These are phyloP conservation scores for Globisporangium barbulae DNA, from an alignment of 352 stramenopile species.

Conservation along the genomic window DNA sequence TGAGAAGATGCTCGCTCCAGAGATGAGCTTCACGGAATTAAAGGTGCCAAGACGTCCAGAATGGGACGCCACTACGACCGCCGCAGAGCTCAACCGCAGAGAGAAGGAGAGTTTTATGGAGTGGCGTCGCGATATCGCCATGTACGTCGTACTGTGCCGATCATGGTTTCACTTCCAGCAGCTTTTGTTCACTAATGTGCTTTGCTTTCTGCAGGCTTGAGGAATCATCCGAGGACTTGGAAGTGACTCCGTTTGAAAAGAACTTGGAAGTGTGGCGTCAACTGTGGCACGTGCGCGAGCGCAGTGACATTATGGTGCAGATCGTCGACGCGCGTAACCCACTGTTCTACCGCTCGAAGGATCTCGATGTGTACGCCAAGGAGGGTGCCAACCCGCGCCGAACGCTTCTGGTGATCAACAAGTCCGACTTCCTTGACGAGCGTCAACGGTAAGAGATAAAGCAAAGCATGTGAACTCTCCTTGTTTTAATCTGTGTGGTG, in stretches of 20 bases:
- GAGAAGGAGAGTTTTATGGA: slow-evolving; percentile 98
- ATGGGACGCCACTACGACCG: slow-evolving; percentile 94
- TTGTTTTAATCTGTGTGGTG: too few species aligned
- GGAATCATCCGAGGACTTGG: slow-evolving; percentile 67
- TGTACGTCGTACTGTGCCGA: slow-evolving; percentile 24
- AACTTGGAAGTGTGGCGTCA: slow-evolving; percentile 99
- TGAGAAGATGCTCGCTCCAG: slow-evolving; percentile 48
- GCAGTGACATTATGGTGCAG: slow-evolving; percentile 97
- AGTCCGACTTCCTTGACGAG: slow-evolving; percentile 97
- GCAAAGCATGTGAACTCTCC: neutral
- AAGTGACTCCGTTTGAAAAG: slow-evolving; percentile 99
- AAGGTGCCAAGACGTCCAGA: slow-evolving; percentile 94
- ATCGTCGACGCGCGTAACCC: slow-evolving; percentile 99
- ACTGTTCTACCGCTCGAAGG: slow-evolving; percentile 96
- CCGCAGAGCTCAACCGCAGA: slow-evolving; percentile 92
- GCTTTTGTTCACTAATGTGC: neutral
- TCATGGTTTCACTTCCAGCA: neutral
- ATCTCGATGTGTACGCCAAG: slow-evolving; percentile 94
- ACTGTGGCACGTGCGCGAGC: slow-evolving; percentile 98
- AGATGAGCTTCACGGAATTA: slow-evolving; percentile 94
- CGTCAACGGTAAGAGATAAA: slow-evolving; percentile 69
- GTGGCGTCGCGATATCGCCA: slow-evolving; percentile 96
- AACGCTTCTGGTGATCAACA: slow-evolving; percentile 98
- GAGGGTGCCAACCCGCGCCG: slow-evolving; percentile 89
- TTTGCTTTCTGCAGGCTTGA: slow-evolving; percentile 46